Evolutionary conservation across 371 early-diverging fungal species (phyloP).

Genomic region (Mucor piriformis): DNA sequence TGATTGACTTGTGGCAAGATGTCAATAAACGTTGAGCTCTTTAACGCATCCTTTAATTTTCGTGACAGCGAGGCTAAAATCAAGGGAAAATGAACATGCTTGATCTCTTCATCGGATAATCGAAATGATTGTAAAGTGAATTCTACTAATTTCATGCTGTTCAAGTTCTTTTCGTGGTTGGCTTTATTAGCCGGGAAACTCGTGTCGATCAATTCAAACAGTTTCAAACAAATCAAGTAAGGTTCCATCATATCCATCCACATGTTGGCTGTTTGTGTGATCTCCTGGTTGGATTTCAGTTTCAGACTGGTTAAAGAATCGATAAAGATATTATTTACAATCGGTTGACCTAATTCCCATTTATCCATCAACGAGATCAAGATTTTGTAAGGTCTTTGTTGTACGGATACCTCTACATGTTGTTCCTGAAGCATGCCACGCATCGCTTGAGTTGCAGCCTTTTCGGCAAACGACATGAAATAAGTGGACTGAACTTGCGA

Average conservation of each 20-base stretch:
- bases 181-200: constrained; percentile 26
- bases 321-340: constrained; percentile 73
- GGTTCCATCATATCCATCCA: constrained; percentile 89
- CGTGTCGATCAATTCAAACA: constrained; percentile 58
- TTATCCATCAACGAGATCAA: constrained; percentile 88
- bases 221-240: constrained; percentile 76
- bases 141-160: constrained; percentile 59
- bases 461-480: constrained; percentile 42
- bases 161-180: background rate
- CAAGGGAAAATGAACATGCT: constrained; percentile 79
- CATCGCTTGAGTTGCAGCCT: constrained; percentile 52
- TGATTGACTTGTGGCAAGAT: constrained; percentile 34
- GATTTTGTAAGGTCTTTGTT: constrained; percentile 77
- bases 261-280: constrained; percentile 83
- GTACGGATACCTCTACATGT: constrained; percentile 45
- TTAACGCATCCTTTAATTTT: constrained; percentile 51
- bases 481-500: constrained; percentile 41
- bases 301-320: constrained; percentile 69
- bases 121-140: constrained; percentile 73
- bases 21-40: constrained; percentile 32
- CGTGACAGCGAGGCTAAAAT: constrained; percentile 63
- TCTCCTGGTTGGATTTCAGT: constrained; percentile 47
- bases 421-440: constrained; percentile 57
- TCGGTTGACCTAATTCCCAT: constrained; percentile 78
- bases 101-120: constrained; percentile 80